Evolutionary conservation across 345 rosid species (phyloP).

Genomic region (Hibiscus trionum): DNA sequence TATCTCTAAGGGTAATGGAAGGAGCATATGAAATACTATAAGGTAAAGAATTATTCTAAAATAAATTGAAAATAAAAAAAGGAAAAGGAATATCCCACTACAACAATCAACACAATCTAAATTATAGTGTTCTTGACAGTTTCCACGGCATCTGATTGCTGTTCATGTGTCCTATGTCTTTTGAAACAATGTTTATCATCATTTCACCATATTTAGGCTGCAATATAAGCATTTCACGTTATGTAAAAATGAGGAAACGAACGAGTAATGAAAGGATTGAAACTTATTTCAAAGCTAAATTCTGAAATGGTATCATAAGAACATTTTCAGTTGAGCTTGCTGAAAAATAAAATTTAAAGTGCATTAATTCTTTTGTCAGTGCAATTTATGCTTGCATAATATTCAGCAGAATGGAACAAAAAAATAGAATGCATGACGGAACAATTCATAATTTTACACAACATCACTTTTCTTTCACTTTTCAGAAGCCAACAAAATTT

Average conservation of each 20-base stretch:
- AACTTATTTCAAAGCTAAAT: not conserved
- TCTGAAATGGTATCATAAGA: not conserved
- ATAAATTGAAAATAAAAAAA: not conserved
- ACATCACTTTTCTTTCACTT: not conserved
- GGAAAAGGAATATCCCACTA: slow-evolving; percentile 37
- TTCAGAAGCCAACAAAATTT: not conserved
- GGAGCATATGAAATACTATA: no score
- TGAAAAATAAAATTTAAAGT: not conserved
- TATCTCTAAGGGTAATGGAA: no score
- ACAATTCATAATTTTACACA: not conserved
- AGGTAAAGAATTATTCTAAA: not conserved
- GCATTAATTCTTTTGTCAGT: not conserved
- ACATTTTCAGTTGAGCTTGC: not conserved
- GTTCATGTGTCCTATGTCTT: slow-evolving; percentile 39
- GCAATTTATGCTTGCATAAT: not conserved
- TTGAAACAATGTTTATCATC: slow-evolving; percentile 58
- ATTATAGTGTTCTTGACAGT: slow-evolving; percentile 42
- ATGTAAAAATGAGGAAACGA: not conserved
- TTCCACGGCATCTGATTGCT: slow-evolving; percentile 34
- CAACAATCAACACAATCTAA: slow-evolving; percentile 40
- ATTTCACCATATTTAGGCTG: slow-evolving; percentile 63
- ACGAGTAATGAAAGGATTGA: not conserved
- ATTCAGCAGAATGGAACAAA: not conserved
- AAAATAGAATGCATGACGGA: not conserved
- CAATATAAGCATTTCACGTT: not conserved